Percentiles rank a stretch among this genome's conserved stretches.
Conservation (phyloP, 2,329 filamentous ascomycete genomes). For the Tolypocladium tropicale region DNA sequence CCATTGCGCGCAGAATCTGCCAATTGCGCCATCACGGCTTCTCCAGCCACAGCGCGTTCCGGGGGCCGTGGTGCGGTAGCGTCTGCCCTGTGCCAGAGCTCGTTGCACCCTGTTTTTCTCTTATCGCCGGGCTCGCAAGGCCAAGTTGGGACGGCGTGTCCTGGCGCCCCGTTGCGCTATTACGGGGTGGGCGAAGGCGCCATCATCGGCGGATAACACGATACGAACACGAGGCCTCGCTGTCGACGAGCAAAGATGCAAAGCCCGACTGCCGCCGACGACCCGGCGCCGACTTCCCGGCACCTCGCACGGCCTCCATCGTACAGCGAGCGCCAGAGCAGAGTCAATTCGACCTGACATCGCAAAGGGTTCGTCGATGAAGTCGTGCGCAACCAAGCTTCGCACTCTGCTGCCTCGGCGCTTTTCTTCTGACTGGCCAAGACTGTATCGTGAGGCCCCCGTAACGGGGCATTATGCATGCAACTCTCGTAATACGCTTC, state of each 20-base stretch:
- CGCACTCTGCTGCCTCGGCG: not conserved
- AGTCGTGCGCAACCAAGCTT: not conserved
- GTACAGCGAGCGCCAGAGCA: too few species aligned
- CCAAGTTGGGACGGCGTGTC: not conserved
- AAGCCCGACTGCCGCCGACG: not conserved
- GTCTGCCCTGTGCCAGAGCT: not conserved
- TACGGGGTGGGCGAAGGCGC: not conserved
- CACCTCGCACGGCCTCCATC: not conserved
- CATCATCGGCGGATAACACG: not conserved
- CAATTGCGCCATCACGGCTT: constrained; percentile 7
- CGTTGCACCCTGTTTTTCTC: not conserved
- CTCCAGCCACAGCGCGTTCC: not conserved
- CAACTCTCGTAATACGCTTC: not conserved
- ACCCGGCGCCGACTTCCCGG: not conserved
- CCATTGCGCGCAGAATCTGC: constrained; percentile 3
- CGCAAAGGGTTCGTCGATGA: not conserved
- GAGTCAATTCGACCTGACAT: not conserved
- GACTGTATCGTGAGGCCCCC: not conserved
- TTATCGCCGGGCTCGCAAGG: not conserved
- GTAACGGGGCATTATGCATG: not conserved
- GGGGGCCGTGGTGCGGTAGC: not conserved
- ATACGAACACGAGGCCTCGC: not conserved
- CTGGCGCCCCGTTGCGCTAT: not conserved
- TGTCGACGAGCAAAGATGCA: too few species aligned
- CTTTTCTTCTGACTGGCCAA: not conserved